Percentiles rank a stretch among this genome's conserved stretches.
These are phyloP conservation scores for Sporobolomyces pararoseus DNA, from an alignment of 768 basidiomycete genomes.

Conservation along the genomic window DNA sequence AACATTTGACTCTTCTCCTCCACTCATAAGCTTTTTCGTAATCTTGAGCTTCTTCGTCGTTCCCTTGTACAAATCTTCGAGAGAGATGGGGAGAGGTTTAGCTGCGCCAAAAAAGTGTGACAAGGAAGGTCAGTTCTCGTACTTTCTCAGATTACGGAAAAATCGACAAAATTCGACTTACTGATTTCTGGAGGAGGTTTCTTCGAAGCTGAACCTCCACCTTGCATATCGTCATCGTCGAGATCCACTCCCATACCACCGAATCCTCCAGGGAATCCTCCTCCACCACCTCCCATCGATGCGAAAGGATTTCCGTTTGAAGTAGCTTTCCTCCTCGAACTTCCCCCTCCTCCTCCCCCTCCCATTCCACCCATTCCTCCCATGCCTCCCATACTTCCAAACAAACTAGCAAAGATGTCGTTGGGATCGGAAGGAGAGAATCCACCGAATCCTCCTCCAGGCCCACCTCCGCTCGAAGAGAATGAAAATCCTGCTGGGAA, in stretches of 20 bases:
- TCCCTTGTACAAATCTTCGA: slow-evolving; percentile 82
- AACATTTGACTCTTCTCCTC: slow-evolving; percentile 76
- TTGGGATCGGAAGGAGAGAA: slow-evolving; percentile 78
- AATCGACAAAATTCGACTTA: slow-evolving; percentile 2
- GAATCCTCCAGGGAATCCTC: slow-evolving; percentile 37
- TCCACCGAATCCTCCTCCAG: slow-evolving; percentile 53
- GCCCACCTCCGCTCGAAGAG: slow-evolving; percentile 52
- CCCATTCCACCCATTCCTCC: slow-evolving; percentile 55
- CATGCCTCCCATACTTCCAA: slow-evolving; percentile 46
- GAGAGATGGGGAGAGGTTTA: slow-evolving; percentile 72
- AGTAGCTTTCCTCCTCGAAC: slow-evolving; percentile 11
- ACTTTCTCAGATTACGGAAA: too few species aligned
- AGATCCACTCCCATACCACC: slow-evolving; percentile 42
- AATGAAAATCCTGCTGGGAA: slow-evolving; percentile 46
- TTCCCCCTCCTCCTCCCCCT: slow-evolving; percentile 42
- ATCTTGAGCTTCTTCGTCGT: slow-evolving; percentile 84
- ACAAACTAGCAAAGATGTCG: slow-evolving; percentile 74
- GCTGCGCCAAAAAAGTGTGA: background rate
- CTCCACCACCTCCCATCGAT: slow-evolving; percentile 47
- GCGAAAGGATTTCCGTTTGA: slow-evolving; percentile 40
- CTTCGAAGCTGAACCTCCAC: background rate
- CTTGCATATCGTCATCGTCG: slow-evolving; percentile 35
- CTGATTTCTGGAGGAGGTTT: slow-evolving; percentile 35
- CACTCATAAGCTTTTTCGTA: slow-evolving; percentile 66
- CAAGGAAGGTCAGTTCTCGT: too few species aligned